These are phyloP conservation scores for Xylaria hypoxylon DNA, from an alignment of 2,329 filamentous ascomycete species.

Conservation along the genomic window DNA sequence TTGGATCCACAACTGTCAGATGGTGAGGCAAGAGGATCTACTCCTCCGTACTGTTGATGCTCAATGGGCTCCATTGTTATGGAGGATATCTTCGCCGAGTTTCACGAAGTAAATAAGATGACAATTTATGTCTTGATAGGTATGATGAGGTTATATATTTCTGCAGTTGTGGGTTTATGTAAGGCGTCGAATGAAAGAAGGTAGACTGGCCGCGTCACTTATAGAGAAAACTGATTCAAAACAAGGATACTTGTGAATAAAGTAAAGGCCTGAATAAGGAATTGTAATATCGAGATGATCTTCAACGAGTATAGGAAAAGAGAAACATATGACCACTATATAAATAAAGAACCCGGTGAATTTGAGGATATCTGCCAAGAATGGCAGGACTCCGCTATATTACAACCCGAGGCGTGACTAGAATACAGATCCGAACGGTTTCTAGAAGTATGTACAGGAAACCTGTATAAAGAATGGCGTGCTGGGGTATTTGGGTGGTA, in stretches of 20 bases:
- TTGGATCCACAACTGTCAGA: conserved; percentile 53
- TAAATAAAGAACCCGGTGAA: conserved; percentile 30
- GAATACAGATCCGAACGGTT: conserved; percentile 16
- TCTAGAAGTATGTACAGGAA: conserved; percentile 17
- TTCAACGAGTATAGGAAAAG: conserved; percentile 18
- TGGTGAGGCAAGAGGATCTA: conserved; percentile 54
- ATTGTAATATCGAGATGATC: conserved; percentile 16
- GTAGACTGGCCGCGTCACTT: conserved; percentile 12
- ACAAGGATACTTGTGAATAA: conserved; percentile 2
- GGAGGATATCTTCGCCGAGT: conserved; percentile 35
- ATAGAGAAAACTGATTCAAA: conserved; percentile 8
- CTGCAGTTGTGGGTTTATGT: neutral
- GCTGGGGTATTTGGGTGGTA: conserved; percentile 21
- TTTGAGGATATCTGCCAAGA: conserved; percentile 34
- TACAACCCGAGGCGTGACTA: conserved; percentile 26
- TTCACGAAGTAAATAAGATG: conserved; percentile 4
- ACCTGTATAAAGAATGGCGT: conserved; percentile 23
- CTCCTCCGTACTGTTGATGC: conserved; percentile 46
- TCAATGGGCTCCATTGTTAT: conserved; percentile 48
- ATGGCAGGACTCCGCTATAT: conserved; percentile 27
- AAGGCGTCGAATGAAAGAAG: conserved; percentile 6
- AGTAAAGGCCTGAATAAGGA: conserved; percentile 14
- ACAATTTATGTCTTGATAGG: conserved; percentile 15
- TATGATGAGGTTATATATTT: conserved; percentile 1
- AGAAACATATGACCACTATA: conserved; percentile 36